Conservation (phyloP, 208 protist genomes). For the Borovskyia barvae region DNA sequence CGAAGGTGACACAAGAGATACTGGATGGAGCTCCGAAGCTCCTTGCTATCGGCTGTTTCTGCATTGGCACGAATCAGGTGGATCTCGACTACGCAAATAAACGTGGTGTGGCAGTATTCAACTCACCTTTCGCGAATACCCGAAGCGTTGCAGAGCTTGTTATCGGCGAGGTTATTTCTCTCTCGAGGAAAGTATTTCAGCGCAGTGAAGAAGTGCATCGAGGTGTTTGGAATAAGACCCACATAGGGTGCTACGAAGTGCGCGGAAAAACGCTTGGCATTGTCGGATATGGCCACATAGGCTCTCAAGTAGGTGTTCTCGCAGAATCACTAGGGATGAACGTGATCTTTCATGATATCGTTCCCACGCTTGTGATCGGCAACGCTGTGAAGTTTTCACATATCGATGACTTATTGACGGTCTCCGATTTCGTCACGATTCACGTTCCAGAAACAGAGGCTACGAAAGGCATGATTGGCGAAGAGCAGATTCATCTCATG, state of each 20-base stretch:
- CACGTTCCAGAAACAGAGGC: constrained; percentile 87
- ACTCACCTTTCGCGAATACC: constrained; percentile 95
- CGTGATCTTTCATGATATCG: constrained; percentile 91
- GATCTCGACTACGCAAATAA: constrained; percentile 79
- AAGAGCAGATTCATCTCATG: constrained; percentile 68
- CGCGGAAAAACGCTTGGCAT: constrained; percentile 90
- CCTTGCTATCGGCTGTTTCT: constrained; percentile 93
- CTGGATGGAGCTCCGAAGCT: constrained; percentile 76
- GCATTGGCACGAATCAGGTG: constrained; percentile 95
- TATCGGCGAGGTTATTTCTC: constrained; percentile 88
- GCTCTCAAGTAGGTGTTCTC: constrained; percentile 90
- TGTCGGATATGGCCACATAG: constrained; percentile 95
- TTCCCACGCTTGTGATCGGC: constrained; percentile 87
- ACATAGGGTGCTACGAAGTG: constrained; percentile 76
- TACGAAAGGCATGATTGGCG: constrained; percentile 82
- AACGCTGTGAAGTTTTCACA: constrained; percentile 64
- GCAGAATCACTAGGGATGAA: constrained; percentile 93
- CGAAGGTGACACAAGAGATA: constrained; percentile 71
- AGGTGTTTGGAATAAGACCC: constrained; percentile 89
- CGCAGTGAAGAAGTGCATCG: constrained; percentile 87
- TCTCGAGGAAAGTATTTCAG: constrained; percentile 86
- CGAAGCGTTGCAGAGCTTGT: constrained; percentile 93
- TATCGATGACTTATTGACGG: constrained; percentile 74
- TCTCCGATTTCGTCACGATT: constrained; percentile 90
- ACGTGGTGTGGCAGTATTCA: constrained; percentile 91